Evolutionary conservation across 2,329 filamentous ascomycete genomes (phyloP), one percentile per base, ranked within the genome.

Genomic region (Fusarium palustre): DNA sequence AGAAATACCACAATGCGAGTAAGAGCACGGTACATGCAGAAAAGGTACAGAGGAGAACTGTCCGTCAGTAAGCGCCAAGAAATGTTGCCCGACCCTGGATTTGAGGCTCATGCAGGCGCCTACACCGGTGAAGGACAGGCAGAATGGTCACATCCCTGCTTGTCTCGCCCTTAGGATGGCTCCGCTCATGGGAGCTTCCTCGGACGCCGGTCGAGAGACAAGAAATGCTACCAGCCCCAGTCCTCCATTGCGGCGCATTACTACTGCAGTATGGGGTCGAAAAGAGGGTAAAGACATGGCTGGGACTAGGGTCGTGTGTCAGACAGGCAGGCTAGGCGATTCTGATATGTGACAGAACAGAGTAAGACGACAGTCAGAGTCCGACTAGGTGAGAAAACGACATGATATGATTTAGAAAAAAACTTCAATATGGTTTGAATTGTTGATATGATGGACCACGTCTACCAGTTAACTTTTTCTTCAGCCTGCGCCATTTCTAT

Each of bases 151-250:
- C 47, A 66, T 53, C 55, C 60, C 33, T 48, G 36, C 25, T 45
- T 59, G 31, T 45, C 31, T 56, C 46, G 16, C 24, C 25, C 25
- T 24, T 20, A 24, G 20, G 8, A n/a, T 25, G 60, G 63, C 55
- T 59, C 67, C 67, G 46, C 67, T 54, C 57, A 42, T 70, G 67
- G 70, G 67, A 62, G 45, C 67, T 50, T 70, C 58, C 30, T 67
- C 66, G 53, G 62, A 33, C 57, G 49, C 66, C 67, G 67, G 67
- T 53, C 50, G 42, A 46, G 36, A 24, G 33, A 49, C 11, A 31
- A 31, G 22, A 54, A 60, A 50, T 39, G 18, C 48, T 39, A 50
- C 24, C 48, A 41, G 48, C 48, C 48, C 39, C 34, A 50, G 7
- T 20, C 24, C 36, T 24, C n/a, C 24, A 22, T 9, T 50, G 43